A percentile compares a stretch with the other conserved stretches of the same genome.
phyloP scores from a whole-genome alignment of 768 basidiomycete genomes.

The Amyloporia xantha region DNA sequence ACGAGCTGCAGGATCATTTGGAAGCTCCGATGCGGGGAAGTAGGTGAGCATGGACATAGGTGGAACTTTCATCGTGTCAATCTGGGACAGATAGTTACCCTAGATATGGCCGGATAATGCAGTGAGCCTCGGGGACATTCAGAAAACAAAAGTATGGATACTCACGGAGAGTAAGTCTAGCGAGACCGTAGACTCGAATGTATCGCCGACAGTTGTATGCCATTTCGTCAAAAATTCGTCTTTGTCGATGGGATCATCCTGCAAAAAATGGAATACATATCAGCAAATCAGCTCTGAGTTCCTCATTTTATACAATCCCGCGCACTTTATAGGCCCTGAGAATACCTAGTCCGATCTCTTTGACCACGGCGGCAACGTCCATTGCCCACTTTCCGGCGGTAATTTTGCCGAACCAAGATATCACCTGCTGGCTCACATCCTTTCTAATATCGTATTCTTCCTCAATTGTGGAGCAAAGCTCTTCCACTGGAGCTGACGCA shows the following conservation, averaged over 20 bases:
- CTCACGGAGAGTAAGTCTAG: constrained; percentile 65
- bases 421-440: constrained; percentile 57
- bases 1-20: constrained; percentile 69
- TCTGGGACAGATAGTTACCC: constrained; percentile 66
- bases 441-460: constrained; percentile 68
- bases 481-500: constrained; percentile 47
- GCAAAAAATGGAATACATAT: too few relatives aligned
- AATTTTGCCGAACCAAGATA: constrained; percentile 77
- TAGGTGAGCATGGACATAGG: constrained; percentile 45
- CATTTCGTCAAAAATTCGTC: constrained; percentile 58
- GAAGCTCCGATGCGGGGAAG: constrained; percentile 70
- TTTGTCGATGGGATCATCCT: constrained; percentile 57
- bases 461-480: constrained; percentile 53
- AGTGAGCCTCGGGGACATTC: not conserved
- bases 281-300: too few relatives aligned
- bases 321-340: constrained; percentile 54
- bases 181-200: constrained; percentile 57
- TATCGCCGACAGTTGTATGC: constrained; percentile 72
- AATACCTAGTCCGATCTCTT: constrained; percentile 72
- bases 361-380: constrained; percentile 54
- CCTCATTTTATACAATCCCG: too few relatives aligned
- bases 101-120: constrained; percentile 23
- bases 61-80: constrained; percentile 30
- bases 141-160: not conserved
- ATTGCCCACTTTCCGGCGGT: constrained; percentile 50